Evolutionary conservation across 2,329 filamentous ascomycete species (phyloP).

Genomic region (Colletotrichum sp.): DNA sequence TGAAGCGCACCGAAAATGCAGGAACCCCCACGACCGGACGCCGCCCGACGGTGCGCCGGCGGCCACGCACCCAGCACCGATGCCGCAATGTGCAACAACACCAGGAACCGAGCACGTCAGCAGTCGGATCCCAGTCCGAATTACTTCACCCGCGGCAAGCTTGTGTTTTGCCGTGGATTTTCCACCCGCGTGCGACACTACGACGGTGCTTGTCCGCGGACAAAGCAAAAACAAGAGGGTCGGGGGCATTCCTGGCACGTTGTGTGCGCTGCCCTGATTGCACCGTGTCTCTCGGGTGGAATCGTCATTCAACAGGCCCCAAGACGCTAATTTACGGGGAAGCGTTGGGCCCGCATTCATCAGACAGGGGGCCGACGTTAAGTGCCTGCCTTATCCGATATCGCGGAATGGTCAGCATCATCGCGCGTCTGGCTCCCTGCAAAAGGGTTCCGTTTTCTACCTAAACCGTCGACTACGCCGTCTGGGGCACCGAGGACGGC

Average conservation of each 20-base stretch:
- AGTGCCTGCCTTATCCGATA: constrained; percentile 23
- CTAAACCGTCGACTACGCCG: neutral
- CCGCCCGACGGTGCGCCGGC: neutral
- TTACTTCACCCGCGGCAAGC: constrained; percentile 1
- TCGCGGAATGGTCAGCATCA: constrained; percentile 22
- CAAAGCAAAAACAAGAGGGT: constrained; percentile 11
- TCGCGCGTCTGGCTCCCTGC: constrained; percentile 3
- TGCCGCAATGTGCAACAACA: neutral
- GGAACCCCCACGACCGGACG: neutral
- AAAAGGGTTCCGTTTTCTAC: neutral
- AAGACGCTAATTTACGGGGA: constrained; percentile 12
- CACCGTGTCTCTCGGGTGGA: constrained; percentile 10
- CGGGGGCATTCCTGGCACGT: neutral
- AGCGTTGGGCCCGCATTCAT: constrained; percentile 16
- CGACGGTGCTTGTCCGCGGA: constrained; percentile 10
- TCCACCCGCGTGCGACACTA: neutral
- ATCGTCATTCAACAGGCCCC: constrained; percentile 18
- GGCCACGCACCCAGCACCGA: neutral
- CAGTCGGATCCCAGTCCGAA: neutral
- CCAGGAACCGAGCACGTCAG: constrained; percentile 2
- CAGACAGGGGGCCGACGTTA: constrained; percentile 2
- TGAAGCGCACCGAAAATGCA: neutral
- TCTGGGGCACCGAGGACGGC: neutral
- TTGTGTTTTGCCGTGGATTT: constrained; percentile 3
- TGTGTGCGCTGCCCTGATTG: constrained; percentile 15